These are phyloP conservation scores for Coniochaeta sp. DNA, from an alignment of 2,329 filamentous ascomycete genomes.

Conservation along the genomic window DNA sequence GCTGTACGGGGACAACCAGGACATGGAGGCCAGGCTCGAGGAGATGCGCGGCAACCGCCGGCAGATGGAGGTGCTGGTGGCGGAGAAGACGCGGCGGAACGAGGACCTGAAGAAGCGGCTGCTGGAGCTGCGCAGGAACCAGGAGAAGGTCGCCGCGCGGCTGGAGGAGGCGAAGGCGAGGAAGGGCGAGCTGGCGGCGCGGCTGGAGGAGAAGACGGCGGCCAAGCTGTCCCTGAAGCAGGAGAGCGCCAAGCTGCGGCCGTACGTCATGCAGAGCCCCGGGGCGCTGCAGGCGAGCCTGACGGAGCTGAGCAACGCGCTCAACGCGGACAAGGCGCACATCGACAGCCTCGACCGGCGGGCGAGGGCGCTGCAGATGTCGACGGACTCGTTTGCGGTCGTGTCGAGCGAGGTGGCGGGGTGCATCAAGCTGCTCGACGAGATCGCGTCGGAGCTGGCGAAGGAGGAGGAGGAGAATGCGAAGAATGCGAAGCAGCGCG, in stretches of 20 bases:
- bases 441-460: conserved; percentile 73
- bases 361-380: conserved; percentile 85
- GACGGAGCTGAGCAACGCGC: conserved; percentile 70
- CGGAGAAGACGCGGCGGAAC: conserved; percentile 78
- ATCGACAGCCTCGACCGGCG: conserved; percentile 84
- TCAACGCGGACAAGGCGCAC: conserved; percentile 70
- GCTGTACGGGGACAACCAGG: conserved; percentile 77
- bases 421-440: conserved; percentile 83
- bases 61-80: conserved; percentile 72
- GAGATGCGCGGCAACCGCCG: conserved; percentile 75
- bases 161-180: conserved; percentile 77
- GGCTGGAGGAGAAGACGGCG: conserved; percentile 65
- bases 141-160: conserved; percentile 75
- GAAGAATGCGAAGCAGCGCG: conserved; percentile 72
- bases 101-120: conserved; percentile 79
- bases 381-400: conserved; percentile 78
- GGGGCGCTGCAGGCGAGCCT: conserved; percentile 74
- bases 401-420: conserved; percentile 79
- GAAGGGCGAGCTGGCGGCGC: conserved; percentile 66
- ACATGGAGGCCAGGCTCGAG: conserved; percentile 70
- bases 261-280: conserved; percentile 87
- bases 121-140: conserved; percentile 70
- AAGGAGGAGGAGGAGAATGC: conserved; percentile 89
- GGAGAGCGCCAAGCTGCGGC: conserved; percentile 81
- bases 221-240: conserved; percentile 65